Evolutionary conservation across 371 early-diverging fungal species (phyloP).

Genomic region (Rhizopus sp.): DNA sequence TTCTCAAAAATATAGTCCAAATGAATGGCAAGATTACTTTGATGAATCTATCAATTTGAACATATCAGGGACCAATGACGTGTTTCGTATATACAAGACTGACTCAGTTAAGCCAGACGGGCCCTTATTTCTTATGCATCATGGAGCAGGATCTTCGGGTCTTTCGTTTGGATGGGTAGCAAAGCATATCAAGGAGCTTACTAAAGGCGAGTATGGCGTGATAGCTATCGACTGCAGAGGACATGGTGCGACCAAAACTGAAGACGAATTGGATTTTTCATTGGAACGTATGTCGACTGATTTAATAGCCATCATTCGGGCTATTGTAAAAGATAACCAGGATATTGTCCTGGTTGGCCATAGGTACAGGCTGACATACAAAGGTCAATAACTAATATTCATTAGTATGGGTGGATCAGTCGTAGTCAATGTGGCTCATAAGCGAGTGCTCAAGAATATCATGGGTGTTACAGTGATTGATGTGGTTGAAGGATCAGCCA

Average conservation of each 20-base stretch:
- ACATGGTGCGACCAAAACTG: constrained; percentile 70
- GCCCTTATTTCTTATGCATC: constrained; percentile 85
- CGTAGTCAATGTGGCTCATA: constrained; percentile 72
- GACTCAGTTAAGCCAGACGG: constrained; percentile 23
- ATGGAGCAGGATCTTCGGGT: constrained; percentile 87
- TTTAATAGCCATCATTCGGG: constrained; percentile 51
- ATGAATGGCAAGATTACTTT: constrained; percentile 43
- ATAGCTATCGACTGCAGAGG: constrained; percentile 80
- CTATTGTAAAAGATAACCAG: constrained; percentile 32
- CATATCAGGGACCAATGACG: constrained; percentile 28
- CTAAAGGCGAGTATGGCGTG: constrained; percentile 51
- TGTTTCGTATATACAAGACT: constrained; percentile 42
- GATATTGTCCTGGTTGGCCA: constrained; percentile 81
- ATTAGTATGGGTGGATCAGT: constrained; percentile 91
- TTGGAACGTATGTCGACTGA: constrained; percentile 61
- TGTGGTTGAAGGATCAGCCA: constrained; percentile 89
- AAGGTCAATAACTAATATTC: neutral
- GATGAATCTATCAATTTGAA: constrained; percentile 29
- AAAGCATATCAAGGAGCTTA: constrained; percentile 43
- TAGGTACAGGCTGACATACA: constrained; percentile 48
- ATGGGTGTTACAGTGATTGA: constrained; percentile 82
- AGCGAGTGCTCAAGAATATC: constrained; percentile 54
- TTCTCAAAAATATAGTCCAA: constrained; percentile 23
- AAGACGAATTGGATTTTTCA: constrained; percentile 59
- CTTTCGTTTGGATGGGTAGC: constrained; percentile 78